A percentile compares a stretch with the other conserved stretches of the same genome.
phyloP scores from a whole-genome alignment of 495 filamentous ascomycete species.

The Neurospora intermedia region DNA sequence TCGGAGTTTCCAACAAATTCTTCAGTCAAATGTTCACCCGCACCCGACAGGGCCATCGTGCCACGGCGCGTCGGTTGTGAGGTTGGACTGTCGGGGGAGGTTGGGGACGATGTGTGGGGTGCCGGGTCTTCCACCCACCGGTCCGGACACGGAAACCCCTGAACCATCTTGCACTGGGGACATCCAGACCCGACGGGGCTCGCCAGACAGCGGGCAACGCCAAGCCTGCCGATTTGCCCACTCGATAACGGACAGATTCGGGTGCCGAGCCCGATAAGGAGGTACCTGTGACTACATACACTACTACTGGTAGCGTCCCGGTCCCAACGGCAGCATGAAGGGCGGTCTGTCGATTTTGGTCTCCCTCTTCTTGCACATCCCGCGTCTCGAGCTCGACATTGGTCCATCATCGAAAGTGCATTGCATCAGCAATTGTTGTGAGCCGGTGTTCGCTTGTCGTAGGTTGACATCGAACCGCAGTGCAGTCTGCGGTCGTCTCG shows the following conservation, averaged over 20 bases:
- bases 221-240: not conserved
- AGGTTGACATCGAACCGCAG: not conserved
- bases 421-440: not conserved
- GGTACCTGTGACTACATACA: not conserved
- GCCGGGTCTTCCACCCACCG: no score
- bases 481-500: not conserved
- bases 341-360: not conserved
- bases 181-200: not conserved
- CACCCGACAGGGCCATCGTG: not conserved
- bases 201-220: not conserved
- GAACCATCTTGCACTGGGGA: not conserved
- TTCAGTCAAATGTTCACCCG: not conserved
- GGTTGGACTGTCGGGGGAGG: not conserved
- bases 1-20: not conserved
- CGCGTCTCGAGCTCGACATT: not conserved
- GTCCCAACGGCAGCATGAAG: not conserved
- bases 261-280: not conserved
- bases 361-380: not conserved
- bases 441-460: not conserved
- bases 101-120: not conserved
- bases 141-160: not conserved
- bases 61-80: not conserved
- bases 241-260: not conserved
- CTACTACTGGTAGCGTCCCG: not conserved
- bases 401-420: not conserved